Base-by-base conservation (phyloP, 768 basidiomycete genomes). In the Naganishia friedmannii region DNA sequence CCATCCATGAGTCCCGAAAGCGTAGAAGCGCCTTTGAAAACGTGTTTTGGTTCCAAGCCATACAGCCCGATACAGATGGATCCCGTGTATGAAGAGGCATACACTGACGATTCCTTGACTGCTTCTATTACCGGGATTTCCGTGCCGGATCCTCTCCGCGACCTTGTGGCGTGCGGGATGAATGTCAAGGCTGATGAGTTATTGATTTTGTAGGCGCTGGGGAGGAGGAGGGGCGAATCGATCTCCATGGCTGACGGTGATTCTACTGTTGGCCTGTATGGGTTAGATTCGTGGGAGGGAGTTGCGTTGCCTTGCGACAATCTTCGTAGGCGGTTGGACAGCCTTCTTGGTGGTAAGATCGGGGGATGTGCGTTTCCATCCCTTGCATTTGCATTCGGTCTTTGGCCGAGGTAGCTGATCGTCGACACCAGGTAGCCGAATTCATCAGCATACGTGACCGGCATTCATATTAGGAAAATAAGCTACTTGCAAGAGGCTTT, bases 161-260 rank as follows among this genome's bases (percentile, higher is more conserved):
- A 68, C 10, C 3, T 56, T 13, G 32, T 23, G 8, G 28, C 13
- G 8, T 7, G 26, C 23, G 69, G 69, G 31, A 70, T 70, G 39
- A 70, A 54, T 1, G 69, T 56, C 9, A 26, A 15, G 19, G 45
- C 65, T 4, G 58, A 39, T 5, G 34, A 42, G 48, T 70, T 17
- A 10, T 53, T 39, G 39, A 70, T 66, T 26, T 56, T 65, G 6
- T 65, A 70, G 29, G 67, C 67, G 28, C 21, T 56, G 21, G 67
- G 67, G 32, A 68, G 39, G 26, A 23, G 37, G 42, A 42, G 39
- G 42, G 51, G 65, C 17, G 32, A 53, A 15, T 70, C 63, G 54
- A 70, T 65, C 10, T 70, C 70, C 70, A 70, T 70, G n/a, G 65
- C 53, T 28, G 70, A 39, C 8, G 70, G 70, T 2, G 57, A 69